Conservation (phyloP, 2,329 filamentous ascomycete species). For the Xylariaceae sp. region DNA sequence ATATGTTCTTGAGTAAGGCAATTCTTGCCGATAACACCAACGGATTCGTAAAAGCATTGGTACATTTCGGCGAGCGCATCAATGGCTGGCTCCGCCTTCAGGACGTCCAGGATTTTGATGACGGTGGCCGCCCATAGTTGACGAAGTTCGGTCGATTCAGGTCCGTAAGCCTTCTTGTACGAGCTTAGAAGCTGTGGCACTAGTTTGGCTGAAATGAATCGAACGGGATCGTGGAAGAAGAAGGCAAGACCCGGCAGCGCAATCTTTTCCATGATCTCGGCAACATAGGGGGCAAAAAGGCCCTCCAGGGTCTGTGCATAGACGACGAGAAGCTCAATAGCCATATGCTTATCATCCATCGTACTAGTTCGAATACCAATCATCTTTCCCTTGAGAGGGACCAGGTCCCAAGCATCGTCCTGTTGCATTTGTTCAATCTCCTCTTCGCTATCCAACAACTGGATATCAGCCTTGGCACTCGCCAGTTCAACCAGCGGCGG, state of each 20-base stretch:
- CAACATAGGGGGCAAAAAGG: slow-evolving; percentile 85
- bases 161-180: slow-evolving; percentile 87
- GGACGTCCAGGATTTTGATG: slow-evolving; percentile 86
- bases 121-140: slow-evolving; percentile 80
- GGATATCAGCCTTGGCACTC: slow-evolving; percentile 93
- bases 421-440: slow-evolving; percentile 88
- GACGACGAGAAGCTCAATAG: slow-evolving; percentile 96
- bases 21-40: slow-evolving; percentile 86
- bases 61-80: slow-evolving; percentile 98
- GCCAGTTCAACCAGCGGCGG: slow-evolving; percentile 87
- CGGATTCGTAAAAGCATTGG: slow-evolving; percentile 98
- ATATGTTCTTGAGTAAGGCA: slow-evolving; percentile 76
- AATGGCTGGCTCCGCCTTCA: slow-evolving; percentile 89
- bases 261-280: slow-evolving; percentile 94
- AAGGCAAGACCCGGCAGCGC: slow-evolving; percentile 89
- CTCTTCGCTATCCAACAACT: slow-evolving; percentile 90
- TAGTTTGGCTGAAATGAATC: slow-evolving; percentile 89
- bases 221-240: slow-evolving; percentile 98
- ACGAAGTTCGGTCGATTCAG: slow-evolving; percentile 71
- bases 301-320: slow-evolving; percentile 95
- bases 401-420: slow-evolving; percentile 95
- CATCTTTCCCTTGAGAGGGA: slow-evolving; percentile 94
- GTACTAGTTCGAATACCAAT: slow-evolving; percentile 97
- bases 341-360: slow-evolving; percentile 98
- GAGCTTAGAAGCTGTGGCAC: slow-evolving; percentile 89